Evolutionary conservation across 2,329 filamentous ascomycete species (phyloP).

Genomic region (Penicillium freii): DNA sequence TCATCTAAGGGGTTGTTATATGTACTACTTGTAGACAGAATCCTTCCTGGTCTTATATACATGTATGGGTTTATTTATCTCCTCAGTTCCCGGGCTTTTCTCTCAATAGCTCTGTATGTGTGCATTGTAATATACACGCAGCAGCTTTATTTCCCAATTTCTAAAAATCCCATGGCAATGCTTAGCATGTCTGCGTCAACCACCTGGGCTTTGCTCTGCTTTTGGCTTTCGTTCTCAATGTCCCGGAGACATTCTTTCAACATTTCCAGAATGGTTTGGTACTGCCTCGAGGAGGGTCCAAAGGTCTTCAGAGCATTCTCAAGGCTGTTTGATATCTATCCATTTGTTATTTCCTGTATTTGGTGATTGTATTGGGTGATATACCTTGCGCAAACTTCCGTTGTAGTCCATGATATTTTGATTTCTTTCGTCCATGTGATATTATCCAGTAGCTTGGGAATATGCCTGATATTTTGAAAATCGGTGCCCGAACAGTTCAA

Average conservation of each 20-base stretch:
- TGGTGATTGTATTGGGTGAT: neutral
- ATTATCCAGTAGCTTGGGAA: neutral
- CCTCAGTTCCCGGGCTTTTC: too few species aligned
- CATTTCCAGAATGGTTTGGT: constrained; percentile 37
- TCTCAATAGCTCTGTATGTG: too few species aligned
- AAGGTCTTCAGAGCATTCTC: constrained; percentile 42
- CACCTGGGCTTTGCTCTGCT: constrained; percentile 4
- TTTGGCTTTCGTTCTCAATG: constrained; percentile 23
- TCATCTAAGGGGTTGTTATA: too few species aligned
- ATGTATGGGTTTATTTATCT: too few species aligned
- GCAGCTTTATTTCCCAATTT: constrained; percentile 24
- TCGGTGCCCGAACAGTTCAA: neutral
- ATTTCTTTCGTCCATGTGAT: neutral
- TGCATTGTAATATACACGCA: neutral
- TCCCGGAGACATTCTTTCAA: constrained; percentile 35
- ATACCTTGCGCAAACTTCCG: constrained; percentile 21
- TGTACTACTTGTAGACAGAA: too few species aligned
- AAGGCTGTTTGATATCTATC: constrained; percentile 44
- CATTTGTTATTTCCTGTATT: neutral
- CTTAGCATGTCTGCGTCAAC: constrained; percentile 34
- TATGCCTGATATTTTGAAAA: neutral
- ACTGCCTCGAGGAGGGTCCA: constrained; percentile 38
- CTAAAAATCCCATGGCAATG: constrained; percentile 35
- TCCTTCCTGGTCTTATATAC: too few species aligned
- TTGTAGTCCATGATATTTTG: constrained; percentile 16